Percentiles rank a stretch among this genome's conserved stretches.
phyloP scores from a whole-genome alignment of 805 yeast species.

The Priceomyces medius region DNA sequence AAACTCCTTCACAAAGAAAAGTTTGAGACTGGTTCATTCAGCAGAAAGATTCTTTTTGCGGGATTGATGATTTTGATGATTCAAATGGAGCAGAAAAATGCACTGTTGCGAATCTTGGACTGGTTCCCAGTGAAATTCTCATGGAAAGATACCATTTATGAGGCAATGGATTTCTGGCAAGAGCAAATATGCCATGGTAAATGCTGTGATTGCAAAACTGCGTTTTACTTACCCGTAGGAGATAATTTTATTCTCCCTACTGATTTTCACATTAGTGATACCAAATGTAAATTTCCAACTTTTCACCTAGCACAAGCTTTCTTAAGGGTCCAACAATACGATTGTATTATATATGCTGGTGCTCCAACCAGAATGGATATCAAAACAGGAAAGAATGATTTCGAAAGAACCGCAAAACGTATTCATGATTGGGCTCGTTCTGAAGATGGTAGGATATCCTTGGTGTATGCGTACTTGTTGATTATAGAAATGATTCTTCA shows the following conservation, averaged over 20 bases:
- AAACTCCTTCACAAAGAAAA: conserved; percentile 18
- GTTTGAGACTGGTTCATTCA: conserved; percentile 18
- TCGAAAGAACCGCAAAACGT: conserved; percentile 46
- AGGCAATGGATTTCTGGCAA: conserved; percentile 21
- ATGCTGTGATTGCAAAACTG: conserved; percentile 17
- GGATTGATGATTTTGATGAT: conserved; percentile 17
- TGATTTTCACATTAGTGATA: conserved; percentile 10
- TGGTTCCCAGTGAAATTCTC: conserved; percentile 14
- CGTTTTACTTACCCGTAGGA: conserved; percentile 10
- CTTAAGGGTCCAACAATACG: conserved; percentile 24
- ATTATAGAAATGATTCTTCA: conserved; percentile 58
- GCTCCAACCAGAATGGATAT: conserved; percentile 46
- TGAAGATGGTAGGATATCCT: conserved; percentile 47
- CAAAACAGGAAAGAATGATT: conserved; percentile 28
- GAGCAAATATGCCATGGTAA: conserved; percentile 15
- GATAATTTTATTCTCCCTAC: conserved; percentile 9
- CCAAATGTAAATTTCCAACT: conserved; percentile 17
- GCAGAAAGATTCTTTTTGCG: conserved; percentile 16
- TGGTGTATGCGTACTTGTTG: conserved; percentile 58
- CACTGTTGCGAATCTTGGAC: conserved; percentile 20
- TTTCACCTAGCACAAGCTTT: conserved; percentile 24
- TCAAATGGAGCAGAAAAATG: conserved; percentile 18
- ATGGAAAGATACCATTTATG: conserved; percentile 19
- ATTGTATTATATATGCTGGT: conserved; percentile 27
- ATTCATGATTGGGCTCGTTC: conserved; percentile 53